A percentile compares a stretch with the other conserved stretches of the same genome.
phyloP scores from a whole-genome alignment of 1,284 basidiomycete genomes.

The Trichosporon faecale region DNA sequence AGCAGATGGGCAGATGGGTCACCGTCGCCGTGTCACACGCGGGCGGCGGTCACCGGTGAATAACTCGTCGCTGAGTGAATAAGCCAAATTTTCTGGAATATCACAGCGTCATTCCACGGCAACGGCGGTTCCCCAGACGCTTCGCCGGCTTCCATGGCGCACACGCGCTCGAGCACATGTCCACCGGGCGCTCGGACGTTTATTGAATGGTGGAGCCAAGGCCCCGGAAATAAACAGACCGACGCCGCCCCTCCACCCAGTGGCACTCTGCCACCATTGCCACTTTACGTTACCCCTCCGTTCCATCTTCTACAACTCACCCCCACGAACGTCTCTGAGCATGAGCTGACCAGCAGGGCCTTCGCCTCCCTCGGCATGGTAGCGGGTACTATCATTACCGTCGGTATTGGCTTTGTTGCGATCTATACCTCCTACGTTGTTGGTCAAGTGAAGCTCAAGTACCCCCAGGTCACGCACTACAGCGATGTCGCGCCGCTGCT shows the following conservation, averaged over 20 bases:
- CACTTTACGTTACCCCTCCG: background rate
- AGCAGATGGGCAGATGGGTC: background rate
- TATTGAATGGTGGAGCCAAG: slow-evolving; percentile 2
- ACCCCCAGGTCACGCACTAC: slow-evolving; percentile 23
- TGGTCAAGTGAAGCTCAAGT: slow-evolving; percentile 25
- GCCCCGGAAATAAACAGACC: background rate
- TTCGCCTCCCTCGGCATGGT: slow-evolving; percentile 23
- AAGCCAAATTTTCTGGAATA: background rate
- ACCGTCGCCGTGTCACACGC: background rate
- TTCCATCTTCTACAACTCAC: no score
- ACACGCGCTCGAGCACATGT: slow-evolving; percentile 1
- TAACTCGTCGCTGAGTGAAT: background rate
- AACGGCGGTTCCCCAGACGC: background rate
- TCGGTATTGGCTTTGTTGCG: slow-evolving; percentile 19
- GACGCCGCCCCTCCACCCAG: background rate
- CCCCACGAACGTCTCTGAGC: no score
- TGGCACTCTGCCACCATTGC: background rate
- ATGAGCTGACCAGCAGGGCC: slow-evolving; percentile 15
- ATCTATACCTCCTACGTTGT: slow-evolving; percentile 22
- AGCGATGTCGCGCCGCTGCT: slow-evolving; percentile 19
- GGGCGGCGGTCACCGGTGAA: background rate
- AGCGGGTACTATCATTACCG: slow-evolving; percentile 18
- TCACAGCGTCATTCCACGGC: background rate
- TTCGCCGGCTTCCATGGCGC: background rate
- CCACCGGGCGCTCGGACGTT: background rate